Conservation (phyloP, 768 basidiomycete genomes). For the Ephemerocybe angulata region DNA sequence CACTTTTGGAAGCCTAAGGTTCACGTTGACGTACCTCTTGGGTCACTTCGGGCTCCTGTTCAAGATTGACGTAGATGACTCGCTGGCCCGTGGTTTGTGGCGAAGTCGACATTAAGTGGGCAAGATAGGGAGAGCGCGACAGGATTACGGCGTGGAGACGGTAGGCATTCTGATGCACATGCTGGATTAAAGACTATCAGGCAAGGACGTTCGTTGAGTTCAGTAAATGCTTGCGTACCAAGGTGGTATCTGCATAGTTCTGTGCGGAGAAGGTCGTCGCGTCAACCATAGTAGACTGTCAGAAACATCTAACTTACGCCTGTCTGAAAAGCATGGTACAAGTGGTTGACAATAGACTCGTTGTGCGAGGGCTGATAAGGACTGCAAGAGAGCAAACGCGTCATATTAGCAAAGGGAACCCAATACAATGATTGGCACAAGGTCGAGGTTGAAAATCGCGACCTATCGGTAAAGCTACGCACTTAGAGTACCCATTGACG, state of each 20-base stretch:
- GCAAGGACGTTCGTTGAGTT: conserved; percentile 2
- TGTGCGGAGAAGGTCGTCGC: conserved; percentile 25
- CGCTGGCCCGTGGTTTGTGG: conserved; percentile 63
- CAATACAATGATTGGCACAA: conserved; percentile 5
- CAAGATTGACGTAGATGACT: conserved; percentile 69
- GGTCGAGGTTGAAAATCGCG: conserved; percentile 4
- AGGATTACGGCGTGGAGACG: conserved; percentile 82
- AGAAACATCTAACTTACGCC: conserved; percentile 52
- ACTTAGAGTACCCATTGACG: conserved; percentile 60
- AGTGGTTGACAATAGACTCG: conserved; percentile 71
- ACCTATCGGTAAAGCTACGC: conserved; percentile 29
- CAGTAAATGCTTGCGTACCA: conserved; percentile 44
- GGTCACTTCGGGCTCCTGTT: conserved; percentile 78
- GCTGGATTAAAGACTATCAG: conserved; percentile 40
- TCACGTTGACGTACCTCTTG: conserved; percentile 59
- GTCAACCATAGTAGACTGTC: conserved; percentile 5
- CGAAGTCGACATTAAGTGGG: conserved; percentile 82
- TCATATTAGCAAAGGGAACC: conserved; percentile 10
- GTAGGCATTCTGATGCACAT: conserved; percentile 71
- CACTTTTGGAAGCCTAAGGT: conserved; percentile 7
- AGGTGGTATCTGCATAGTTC: conserved; percentile 81
- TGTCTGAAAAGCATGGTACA: conserved; percentile 77
- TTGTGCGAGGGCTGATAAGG: conserved; percentile 66
- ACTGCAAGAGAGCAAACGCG: conserved; percentile 23
- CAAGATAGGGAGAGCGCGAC: conserved; percentile 83